Base-by-base conservation (phyloP, 768 basidiomycete species). In the Tylopilus sp. region DNA sequence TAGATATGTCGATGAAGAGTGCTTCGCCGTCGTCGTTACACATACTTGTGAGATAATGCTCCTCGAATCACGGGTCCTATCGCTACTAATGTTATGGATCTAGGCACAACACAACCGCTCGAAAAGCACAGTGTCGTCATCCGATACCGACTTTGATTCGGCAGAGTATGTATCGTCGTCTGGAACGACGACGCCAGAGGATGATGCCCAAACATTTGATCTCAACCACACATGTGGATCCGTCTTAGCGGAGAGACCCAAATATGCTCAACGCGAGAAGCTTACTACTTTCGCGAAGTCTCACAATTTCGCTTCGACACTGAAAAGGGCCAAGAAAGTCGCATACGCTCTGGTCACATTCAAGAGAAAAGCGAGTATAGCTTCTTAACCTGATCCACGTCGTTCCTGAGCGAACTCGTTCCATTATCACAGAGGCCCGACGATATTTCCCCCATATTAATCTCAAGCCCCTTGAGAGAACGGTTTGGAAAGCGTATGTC, bases 181-280 rank as follows among this genome's bases (percentile, higher is more conserved):
- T 44, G 65, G 65, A 21, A 59, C 64, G 60, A 67, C 65, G 41
- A 67, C 65, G 12, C 65, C 65, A 38, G 67, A 69, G 53, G 65
- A 69, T 18, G 67, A 69, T 1, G 47, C 55, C 2, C 28, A 61
- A 41, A 53, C 33, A 7, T 68, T 66, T 43, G 39, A 64, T 31
- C 59, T 68, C 0, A 55, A 59, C 18, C 38, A 43, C 40, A 42
- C 52, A 22, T 31, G 63, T 15, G 46, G 31, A 26, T 33, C 15
- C 13, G 44, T 40, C 31, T 40, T 59, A 20, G 22, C 35, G 20
- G 49, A 50, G 38, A 58, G 52, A 38, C 13, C 48, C 26, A 55
- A 38, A 40, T 5, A 8, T 11, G 20, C 15, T 15, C 17, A 21
- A 5, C 36, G 17, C 4, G 58, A 31, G 41, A 60, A 59, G 36